These are phyloP conservation scores for Phytophthora pisi DNA, from an alignment of 352 stramenopile genomes.

Conservation along the genomic window DNA sequence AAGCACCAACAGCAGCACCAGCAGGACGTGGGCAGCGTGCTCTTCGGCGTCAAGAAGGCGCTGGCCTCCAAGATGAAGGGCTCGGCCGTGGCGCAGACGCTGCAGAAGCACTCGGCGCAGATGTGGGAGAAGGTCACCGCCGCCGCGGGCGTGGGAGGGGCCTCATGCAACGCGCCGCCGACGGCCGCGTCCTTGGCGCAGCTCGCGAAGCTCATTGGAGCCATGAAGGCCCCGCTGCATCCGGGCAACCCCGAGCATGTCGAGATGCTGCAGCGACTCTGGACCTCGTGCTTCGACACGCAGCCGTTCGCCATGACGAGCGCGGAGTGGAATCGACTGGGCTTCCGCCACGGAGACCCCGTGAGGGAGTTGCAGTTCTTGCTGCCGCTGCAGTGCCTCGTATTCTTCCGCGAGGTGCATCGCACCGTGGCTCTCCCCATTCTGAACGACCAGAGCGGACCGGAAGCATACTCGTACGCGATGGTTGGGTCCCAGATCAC, in stretches of 20 bases:
- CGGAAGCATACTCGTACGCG: conserved; percentile 70
- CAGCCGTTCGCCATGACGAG: conserved; percentile 61
- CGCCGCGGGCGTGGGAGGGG: conserved; percentile 25
- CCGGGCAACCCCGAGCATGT: conserved; percentile 71
- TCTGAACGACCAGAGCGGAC: conserved; percentile 62
- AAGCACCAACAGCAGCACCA: neutral
- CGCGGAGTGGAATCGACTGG: conserved; percentile 60
- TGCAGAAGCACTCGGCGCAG: conserved; percentile 77
- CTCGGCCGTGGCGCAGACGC: conserved; percentile 61
- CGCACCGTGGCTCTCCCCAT: conserved; percentile 67
- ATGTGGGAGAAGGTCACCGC: conserved; percentile 79
- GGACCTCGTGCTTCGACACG: conserved; percentile 70
- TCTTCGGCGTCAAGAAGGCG: conserved; percentile 81
- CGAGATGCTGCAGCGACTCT: conserved; percentile 72
- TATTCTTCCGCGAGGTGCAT: conserved; percentile 85
- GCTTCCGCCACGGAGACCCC: conserved; percentile 73
- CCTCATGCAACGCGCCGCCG: conserved; percentile 46
- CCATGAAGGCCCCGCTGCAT: conserved; percentile 66
- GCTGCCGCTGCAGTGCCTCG: conserved; percentile 77
- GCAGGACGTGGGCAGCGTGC: conserved; percentile 64
- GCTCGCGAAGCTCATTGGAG: conserved; percentile 66
- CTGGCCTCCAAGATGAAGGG: conserved; percentile 86
- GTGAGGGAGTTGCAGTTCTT: conserved; percentile 72
- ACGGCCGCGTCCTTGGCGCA: conserved; percentile 66
- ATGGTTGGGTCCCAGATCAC: conserved; percentile 57